These are phyloP conservation scores for Botryotinia convoluta DNA, from an alignment of 2,329 filamentous ascomycete genomes.

Conservation along the genomic window DNA sequence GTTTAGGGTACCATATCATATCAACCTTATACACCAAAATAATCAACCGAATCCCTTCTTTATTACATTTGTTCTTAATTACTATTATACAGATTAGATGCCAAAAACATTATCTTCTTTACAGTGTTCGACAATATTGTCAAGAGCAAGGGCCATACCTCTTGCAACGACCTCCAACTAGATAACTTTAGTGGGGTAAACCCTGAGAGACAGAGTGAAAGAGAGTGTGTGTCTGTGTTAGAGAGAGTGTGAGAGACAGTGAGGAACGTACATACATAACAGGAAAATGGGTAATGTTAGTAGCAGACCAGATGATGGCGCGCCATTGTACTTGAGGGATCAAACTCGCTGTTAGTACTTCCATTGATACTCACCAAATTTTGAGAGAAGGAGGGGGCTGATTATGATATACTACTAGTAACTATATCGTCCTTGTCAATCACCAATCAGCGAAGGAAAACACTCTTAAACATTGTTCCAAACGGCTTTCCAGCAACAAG, in stretches of 20 bases:
- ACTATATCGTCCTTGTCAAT: constrained; percentile 81
- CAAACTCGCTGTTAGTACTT: constrained; percentile 77
- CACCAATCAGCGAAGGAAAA: constrained; percentile 74
- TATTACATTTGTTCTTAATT: constrained; percentile 29
- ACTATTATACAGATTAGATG: constrained; percentile 34
- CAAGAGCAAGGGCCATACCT: constrained; percentile 20
- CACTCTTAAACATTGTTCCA: constrained; percentile 73
- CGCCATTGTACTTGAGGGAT: constrained; percentile 79
- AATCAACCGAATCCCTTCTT: constrained; percentile 9
- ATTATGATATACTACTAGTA: constrained; percentile 54
- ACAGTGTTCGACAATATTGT: constrained; percentile 32
- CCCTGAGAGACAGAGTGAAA: background rate
- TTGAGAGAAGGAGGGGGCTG: constrained; percentile 10
- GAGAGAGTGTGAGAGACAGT: background rate
- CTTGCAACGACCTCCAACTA: constrained; percentile 20
- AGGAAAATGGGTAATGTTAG: constrained; percentile 84
- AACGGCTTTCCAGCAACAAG: constrained; percentile 85
- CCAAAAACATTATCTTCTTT: constrained; percentile 27
- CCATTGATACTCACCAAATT: constrained; percentile 19
- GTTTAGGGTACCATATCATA: background rate
- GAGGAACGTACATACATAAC: background rate
- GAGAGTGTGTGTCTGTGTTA: background rate
- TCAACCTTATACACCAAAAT: constrained; percentile 9
- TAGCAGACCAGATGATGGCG: constrained; percentile 83
- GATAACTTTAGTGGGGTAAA: constrained; percentile 36